Evolutionary conservation across 75 land plant species (phyloP).

Genomic region (Isoetes taiwanensis): DNA sequence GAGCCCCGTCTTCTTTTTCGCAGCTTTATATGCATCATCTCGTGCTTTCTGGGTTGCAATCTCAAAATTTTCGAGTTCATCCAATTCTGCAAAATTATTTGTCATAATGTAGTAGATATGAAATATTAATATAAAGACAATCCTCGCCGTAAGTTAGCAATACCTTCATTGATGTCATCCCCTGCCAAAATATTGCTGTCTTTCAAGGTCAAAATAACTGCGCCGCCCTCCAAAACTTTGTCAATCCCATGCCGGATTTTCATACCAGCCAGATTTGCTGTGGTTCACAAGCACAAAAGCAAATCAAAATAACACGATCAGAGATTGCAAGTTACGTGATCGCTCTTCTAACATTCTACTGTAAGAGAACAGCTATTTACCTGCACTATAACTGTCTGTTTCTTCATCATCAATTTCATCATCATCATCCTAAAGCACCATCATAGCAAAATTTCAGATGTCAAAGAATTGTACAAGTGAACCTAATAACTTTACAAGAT

Average conservation of each 20-base stretch:
- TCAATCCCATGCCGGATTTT: conserved; percentile 98
- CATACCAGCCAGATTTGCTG: conserved; percentile 80
- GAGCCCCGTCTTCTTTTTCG: conserved; percentile 76
- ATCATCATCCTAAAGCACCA: conserved; percentile 34
- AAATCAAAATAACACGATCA: neutral
- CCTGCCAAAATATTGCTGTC: conserved; percentile 70
- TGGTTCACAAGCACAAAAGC: conserved; percentile 4
- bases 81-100: conserved; percentile 38
- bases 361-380: conserved; percentile 14
- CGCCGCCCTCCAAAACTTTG: conserved; percentile 92
- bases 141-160: neutral
- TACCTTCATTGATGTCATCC: conserved; percentile 89
- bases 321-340: neutral
- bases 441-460: neutral
- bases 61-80: conserved; percentile 93
- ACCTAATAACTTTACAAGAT: neutral
- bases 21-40: conserved; percentile 79
- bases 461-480: neutral
- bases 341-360: neutral
- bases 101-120: neutral
- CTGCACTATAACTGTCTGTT: conserved; percentile 7
- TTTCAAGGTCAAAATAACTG: conserved; percentile 91
- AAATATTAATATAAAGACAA: conserved; percentile 2
- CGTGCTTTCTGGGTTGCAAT: conserved; percentile 79
- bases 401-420: conserved; percentile 52